A percentile compares a stretch with the other conserved stretches of the same genome.
Conservation (phyloP, 2,329 filamentous ascomycete genomes). For the Hypomyces rosellus region DNA sequence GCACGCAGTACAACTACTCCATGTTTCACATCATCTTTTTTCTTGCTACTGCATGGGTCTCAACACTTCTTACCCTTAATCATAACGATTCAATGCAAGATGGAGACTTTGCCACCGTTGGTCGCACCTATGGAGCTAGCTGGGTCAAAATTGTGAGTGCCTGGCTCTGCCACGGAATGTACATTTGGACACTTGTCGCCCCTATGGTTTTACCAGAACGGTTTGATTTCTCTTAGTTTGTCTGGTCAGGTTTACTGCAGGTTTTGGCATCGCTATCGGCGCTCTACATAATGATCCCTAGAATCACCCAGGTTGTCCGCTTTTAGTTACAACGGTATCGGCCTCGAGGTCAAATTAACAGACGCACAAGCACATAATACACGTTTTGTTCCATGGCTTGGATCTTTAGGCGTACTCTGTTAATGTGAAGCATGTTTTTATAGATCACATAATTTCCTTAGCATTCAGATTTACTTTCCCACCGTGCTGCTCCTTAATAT, state of each 20-base stretch:
- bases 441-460: no score
- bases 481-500: no score
- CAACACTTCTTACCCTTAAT: slow-evolving; percentile 75
- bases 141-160: slow-evolving; percentile 99
- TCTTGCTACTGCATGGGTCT: slow-evolving; percentile 91
- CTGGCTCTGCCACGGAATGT: slow-evolving; percentile 94
- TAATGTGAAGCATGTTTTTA: no score
- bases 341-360: no score
- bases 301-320: no score
- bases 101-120: slow-evolving; percentile 82
- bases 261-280: no score
- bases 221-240: slow-evolving; percentile 54
- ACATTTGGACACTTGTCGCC: slow-evolving; percentile 86
- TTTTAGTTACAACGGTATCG: no score
- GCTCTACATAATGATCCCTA: no score
- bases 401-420: no score
- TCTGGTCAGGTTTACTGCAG: slow-evolving; percentile 25
- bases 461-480: no score
- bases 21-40: slow-evolving; percentile 98
- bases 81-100: slow-evolving; percentile 57
- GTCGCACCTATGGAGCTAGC: slow-evolving; percentile 91
- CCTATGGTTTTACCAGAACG: slow-evolving; percentile 80
- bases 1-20: slow-evolving; percentile 93
- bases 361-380: no score
- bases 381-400: no score